Base-by-base conservation (phyloP, 768 basidiomycete genomes). In the Panaeolus cyanescens region DNA sequence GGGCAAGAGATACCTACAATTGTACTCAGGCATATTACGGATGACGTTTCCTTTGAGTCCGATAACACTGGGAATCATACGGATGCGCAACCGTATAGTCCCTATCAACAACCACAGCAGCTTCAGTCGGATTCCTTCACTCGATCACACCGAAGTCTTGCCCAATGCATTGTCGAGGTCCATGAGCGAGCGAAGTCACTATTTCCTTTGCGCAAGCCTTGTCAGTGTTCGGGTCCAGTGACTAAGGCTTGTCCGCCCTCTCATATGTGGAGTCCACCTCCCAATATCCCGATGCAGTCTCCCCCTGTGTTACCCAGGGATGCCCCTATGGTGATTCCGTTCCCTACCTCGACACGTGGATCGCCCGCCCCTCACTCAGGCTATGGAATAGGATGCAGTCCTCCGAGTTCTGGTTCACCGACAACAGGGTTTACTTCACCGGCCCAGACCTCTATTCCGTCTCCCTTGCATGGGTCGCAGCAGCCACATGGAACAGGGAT, bases 91-190 rank as follows among this genome's bases (percentile, higher is more conserved):
- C 50, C 36, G 28, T 33, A 28, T 58, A 62, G 31, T 17, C 22
- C 39, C 31, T 40, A 60, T 5, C 37, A 57, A 25, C 50, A 63
- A 19, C 64, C 64, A 50, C 67, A 63, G 54, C 73, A 70, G 33
- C 65, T 65, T 5, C 67, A 71, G 36, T 55, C 69, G 3, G 80
- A 81, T 62, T 72, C 80, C 15, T 83, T 83, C 67, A 58, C 67
- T 1, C 67, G 71, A 8, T 74, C 79, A 4, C 83, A 84, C 63
- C 74, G 70, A 25, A 77, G 74, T 59, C 70, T 83, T 20, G 70
- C 74, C 5, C 82, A 82, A 59, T 84, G 81, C 58, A 80, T 82
- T 53, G 77, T 75, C 15, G 81, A 83, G 65, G 79, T 77, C 2
- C 80, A 83, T 60, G 75, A 81, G 55, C 72, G 80, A 25, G 80